Base-by-base conservation (phyloP, 257 asterid species). In the Solanum boliviense region DNA sequence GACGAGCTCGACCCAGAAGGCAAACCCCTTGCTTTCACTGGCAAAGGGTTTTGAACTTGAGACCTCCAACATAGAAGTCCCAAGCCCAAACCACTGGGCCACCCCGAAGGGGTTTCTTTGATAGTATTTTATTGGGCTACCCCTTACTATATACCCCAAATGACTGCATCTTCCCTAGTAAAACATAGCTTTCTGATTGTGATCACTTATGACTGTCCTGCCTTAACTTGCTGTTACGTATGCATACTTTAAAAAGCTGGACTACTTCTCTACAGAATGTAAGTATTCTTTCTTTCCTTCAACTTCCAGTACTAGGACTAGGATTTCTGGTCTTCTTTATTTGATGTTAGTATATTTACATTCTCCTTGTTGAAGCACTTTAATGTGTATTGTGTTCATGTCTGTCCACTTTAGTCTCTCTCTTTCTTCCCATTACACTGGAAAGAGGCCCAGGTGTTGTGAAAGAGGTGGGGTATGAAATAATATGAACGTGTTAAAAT, bases 181-280 rank as follows among this genome's bases (percentile, higher is more conserved):
- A 38, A 34, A 18, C 36, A 9, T 68, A 31, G 39, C 12, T 71
- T 46, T 36, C 81, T 74, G 31, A 38, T 71, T 16, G 18, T 13
- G 18, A 10, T 83, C 60, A 46, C 25, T 36, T 84, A 32, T 85
- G 13, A 86, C 85, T 78, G 83, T 88, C 25, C 88, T 58, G 60
- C 97, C 98, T 96, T 96, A 91, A 96, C 98, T 87, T 62, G 48
- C 84, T 89, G 87, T 83, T 90, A 97, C 99, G 99, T 97, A 97
- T 91, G 99, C 99, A 31, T 96, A 97, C 89, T 97, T 97, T 89
- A 97, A 95, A 89, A 91, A 91, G 93, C 92, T 97, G 94, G 99
- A 97, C 91, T 96, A 96, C 92, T 95, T 96, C 97, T 96, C 99
- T 29, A 96, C 99, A 16, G 99, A 96, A 90, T 97, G 99, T 97